Base-by-base conservation (phyloP, 1,284 basidiomycete genomes). In the Lentinula novae-zelandiae region DNA sequence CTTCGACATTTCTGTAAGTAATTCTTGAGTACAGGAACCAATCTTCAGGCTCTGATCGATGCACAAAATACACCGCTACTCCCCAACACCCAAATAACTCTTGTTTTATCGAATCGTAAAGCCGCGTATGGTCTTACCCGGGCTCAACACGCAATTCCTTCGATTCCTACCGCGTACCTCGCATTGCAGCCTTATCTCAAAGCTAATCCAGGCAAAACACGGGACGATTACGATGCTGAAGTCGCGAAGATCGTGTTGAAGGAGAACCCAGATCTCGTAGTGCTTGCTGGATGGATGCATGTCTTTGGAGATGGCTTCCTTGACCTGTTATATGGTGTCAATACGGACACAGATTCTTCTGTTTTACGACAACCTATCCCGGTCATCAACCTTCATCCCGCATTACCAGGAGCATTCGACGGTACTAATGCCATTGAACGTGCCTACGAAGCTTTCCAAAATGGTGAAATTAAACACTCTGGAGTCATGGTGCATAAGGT, bases 201-300 rank as follows among this genome's bases (percentile, higher is more conserved):
- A 73, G 78, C 83, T 6, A 79, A 91, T 71, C 86, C 89, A 2
- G 86, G 83, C 20, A 84, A 85, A 65, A 90, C 92, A 7, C 80
- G 96, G 34, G 80, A 84, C 59, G 90, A 96, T 71, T 99, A 98
- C 73, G 96, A 99, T 70, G 77, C 78, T 12, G 91, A 92, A 67
- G 83, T 99, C 5, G 95, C 94, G 1, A 76, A 82, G 17, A 80
- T 86, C 58, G 88, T 98, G 8, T 70, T 92, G 12, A 64, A 70
- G 33, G 79, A 74, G 20, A 75, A 79, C 38, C 96, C 96, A 0
- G 93, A 98, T 72, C 72, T 97, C 17, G 84, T 98, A 60, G 92
- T 99, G 2, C 81, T 98, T 31, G 96, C 96, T 0, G 97, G 96
- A 0, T 99, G 95, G 91, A 98, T 99, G 96, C 95, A 98, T 71